phyloP scores from a whole-genome alignment of 768 basidiomycete genomes.

The Mycena rebaudengoi region DNA sequence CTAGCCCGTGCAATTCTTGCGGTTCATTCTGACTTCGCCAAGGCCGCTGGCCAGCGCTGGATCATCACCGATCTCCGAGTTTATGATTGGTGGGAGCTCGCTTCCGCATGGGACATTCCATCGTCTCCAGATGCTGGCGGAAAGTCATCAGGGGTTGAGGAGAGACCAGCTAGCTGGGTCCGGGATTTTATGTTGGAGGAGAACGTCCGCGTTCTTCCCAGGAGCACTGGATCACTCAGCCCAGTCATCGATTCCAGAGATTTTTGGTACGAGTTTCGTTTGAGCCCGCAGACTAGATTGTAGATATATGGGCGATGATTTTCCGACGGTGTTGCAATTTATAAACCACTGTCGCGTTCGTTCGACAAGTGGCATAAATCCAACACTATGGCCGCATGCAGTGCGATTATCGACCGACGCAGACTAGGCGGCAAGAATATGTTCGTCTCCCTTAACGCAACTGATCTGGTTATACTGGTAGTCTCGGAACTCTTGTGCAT shows the following conservation, averaged over 20 bases:
- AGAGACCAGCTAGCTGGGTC: conserved; percentile 61
- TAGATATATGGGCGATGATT: too few species aligned
- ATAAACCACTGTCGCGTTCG: too few species aligned
- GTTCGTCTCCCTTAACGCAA: too few species aligned
- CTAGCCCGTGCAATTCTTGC: conserved; percentile 67
- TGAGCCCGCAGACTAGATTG: too few species aligned
- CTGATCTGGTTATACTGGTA: too few species aligned
- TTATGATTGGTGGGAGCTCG: conserved; percentile 77
- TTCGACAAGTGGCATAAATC: too few species aligned
- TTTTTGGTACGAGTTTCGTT: conserved; percentile 61
- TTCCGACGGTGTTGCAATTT: too few species aligned
- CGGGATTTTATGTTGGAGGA: conserved; percentile 64
- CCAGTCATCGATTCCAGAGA: conserved; percentile 66
- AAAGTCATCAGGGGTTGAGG: too few species aligned
- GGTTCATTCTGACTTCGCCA: conserved; percentile 54
- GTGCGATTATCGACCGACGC: conserved; percentile 43
- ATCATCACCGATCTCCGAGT: conserved; percentile 62
- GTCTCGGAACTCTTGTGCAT: too few species aligned
- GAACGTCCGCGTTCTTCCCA: conserved; percentile 59
- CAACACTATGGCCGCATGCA: conserved; percentile 44
- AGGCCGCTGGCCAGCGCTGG: conserved; percentile 62
- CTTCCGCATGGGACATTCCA: conserved; percentile 58
- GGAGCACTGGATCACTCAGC: conserved; percentile 56
- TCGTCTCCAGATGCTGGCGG: too few species aligned
- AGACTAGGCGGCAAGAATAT: too few species aligned